Conservation (phyloP, 331 rosid species). For the Acacia pycnantha region DNA sequence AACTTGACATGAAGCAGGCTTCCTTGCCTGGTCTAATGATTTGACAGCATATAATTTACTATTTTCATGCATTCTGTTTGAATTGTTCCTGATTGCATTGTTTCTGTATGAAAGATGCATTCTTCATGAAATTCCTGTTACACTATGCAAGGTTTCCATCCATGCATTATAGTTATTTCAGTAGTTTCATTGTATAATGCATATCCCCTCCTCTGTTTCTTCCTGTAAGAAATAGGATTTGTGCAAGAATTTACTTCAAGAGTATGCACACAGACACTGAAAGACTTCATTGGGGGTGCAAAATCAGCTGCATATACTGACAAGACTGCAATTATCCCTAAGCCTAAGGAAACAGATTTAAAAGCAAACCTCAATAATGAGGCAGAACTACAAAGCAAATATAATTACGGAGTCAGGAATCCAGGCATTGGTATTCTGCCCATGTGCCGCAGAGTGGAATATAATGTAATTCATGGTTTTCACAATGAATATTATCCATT, state of each 20-base stretch:
- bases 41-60: background rate
- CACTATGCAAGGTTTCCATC: background rate
- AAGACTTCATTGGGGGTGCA: constrained; percentile 32
- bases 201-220: constrained; percentile 28
- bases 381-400: background rate
- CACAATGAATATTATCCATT: no score
- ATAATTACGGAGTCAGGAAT: background rate
- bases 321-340: constrained; percentile 38
- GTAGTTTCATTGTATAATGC: background rate
- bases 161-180: background rate
- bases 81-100: background rate
- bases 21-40: background rate
- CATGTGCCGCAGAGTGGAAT: constrained; percentile 22
- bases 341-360: constrained; percentile 52
- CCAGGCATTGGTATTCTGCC: constrained; percentile 15
- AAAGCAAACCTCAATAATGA: background rate
- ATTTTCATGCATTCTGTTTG: background rate
- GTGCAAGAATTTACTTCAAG: constrained; percentile 90
- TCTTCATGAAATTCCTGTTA: background rate
- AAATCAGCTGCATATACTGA: constrained; percentile 31
- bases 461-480: no score
- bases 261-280: constrained; percentile 50
- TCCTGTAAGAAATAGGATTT: constrained; percentile 84
- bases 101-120: background rate
- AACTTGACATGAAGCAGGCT: background rate